Evolutionary conservation across 2,329 filamentous ascomycete genomes (phyloP).

Genomic region (Chalara sp.): DNA sequence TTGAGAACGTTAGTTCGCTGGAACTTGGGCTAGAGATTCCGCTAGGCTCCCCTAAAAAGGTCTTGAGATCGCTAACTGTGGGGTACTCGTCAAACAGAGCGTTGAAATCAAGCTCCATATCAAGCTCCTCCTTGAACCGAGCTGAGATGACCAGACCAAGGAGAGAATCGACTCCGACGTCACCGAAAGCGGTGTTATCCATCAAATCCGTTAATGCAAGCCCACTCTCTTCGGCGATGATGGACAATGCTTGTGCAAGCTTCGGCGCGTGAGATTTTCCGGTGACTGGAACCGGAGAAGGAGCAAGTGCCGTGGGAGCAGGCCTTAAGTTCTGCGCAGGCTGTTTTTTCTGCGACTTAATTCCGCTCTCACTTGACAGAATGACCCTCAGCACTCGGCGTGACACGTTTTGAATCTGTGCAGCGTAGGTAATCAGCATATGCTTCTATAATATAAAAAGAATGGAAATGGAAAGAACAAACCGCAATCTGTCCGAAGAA

Average conservation of each 20-base stretch:
- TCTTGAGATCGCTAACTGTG: not conserved
- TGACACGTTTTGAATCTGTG: not conserved
- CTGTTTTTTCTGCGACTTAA: no score
- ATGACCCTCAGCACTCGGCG: not conserved
- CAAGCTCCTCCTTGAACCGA: not conserved
- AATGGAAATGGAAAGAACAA: not conserved
- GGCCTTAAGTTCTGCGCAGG: not conserved
- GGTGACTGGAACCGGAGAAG: not conserved
- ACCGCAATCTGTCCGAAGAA: not conserved
- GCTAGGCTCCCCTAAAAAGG: not conserved
- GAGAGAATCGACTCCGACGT: not conserved
- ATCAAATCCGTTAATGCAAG: not conserved
- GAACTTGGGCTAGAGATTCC: not conserved
- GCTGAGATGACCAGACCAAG: not conserved
- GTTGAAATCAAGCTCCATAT: not conserved
- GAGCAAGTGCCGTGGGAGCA: not conserved
- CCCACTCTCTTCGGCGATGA: not conserved
- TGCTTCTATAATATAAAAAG: not conserved
- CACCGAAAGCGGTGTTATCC: not conserved
- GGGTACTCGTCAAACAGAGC: not conserved
- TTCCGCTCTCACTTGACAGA: conserved; percentile 25
- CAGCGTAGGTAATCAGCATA: not conserved
- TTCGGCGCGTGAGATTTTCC: not conserved
- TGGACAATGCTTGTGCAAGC: not conserved
- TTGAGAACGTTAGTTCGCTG: no score